Conservation (phyloP, 2,329 filamentous ascomycete genomes). For the Apiospora sp. region DNA sequence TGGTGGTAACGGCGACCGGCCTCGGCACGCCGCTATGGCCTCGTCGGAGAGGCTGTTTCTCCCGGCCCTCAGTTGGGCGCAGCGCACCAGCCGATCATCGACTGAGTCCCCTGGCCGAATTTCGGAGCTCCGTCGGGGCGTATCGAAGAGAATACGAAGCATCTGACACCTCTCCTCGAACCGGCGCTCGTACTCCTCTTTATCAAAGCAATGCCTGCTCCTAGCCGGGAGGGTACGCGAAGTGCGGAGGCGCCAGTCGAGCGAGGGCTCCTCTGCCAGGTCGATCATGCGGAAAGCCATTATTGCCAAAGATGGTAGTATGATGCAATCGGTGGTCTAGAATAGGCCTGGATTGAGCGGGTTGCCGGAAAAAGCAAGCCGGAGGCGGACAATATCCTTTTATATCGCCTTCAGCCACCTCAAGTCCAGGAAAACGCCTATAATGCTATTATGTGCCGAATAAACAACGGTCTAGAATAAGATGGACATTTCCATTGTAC, state of each 20-base stretch:
- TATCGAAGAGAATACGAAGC: too few relatives aligned
- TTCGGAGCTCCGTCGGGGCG: too few relatives aligned
- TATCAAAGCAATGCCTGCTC: too few relatives aligned
- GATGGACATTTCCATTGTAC: not conserved
- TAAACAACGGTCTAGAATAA: not conserved
- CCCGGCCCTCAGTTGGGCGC: not conserved
- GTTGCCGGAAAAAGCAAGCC: slow-evolving; percentile 15
- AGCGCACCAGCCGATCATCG: not conserved
- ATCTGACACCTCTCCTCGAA: too few relatives aligned
- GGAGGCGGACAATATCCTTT: not conserved
- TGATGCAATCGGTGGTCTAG: slow-evolving; percentile 8
- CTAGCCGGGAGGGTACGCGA: too few relatives aligned
- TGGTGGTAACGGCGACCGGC: too few relatives aligned
- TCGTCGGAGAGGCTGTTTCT: not conserved
- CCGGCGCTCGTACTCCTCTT: too few relatives aligned
- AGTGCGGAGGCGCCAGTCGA: too few relatives aligned
- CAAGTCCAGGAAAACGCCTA: not conserved
- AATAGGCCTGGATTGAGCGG: not conserved
- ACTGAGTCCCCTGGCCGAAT: too few relatives aligned
- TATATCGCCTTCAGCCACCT: slow-evolving; percentile 20
- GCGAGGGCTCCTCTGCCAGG: not conserved
- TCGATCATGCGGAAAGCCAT: not conserved
- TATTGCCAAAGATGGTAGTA: not conserved
- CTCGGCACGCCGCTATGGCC: too few relatives aligned
- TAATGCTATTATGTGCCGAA: not conserved